A percentile compares a stretch with the other conserved stretches of the same genome.
Evolutionary conservation across 306 rosid genomes (phyloP).

Genomic region (Dalbergia oliveri): DNA sequence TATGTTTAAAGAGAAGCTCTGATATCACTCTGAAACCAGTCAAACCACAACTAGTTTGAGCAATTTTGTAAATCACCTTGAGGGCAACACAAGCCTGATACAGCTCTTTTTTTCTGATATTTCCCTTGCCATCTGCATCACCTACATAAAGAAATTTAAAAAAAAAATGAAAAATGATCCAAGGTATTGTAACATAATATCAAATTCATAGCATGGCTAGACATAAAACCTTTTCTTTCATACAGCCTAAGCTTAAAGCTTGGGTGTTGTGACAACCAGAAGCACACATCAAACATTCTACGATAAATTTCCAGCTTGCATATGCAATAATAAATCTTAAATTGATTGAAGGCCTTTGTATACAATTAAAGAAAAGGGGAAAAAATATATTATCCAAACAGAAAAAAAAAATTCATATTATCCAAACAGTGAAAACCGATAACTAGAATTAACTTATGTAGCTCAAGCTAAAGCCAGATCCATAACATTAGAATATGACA

Average conservation of each 20-base stretch:
- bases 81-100: slow-evolving; percentile 81
- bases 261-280: slow-evolving; percentile 22
- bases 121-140: slow-evolving; percentile 82
- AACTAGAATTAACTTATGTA: slow-evolving; percentile 21
- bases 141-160: slow-evolving; percentile 58
- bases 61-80: slow-evolving; percentile 66
- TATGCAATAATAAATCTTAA: slow-evolving; percentile 13
- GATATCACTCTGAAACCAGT: slow-evolving; percentile 25
- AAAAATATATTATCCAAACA: too few species aligned
- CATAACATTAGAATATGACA: slow-evolving; percentile 28
- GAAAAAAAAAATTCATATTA: too few species aligned
- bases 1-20: slow-evolving; percentile 30
- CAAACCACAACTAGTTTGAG: slow-evolving; percentile 26
- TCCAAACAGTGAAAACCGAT: slow-evolving; percentile 32
- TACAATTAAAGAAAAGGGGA: slow-evolving; percentile 23
- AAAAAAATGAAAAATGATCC: not conserved
- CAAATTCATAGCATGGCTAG: not conserved
- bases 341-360: slow-evolving; percentile 10
- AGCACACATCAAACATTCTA: slow-evolving; percentile 2
- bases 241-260: slow-evolving; percentile 32
- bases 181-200: slow-evolving; percentile 34
- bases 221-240: not conserved
- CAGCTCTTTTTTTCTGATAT: slow-evolving; percentile 76
- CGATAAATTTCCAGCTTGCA: slow-evolving; percentile 11
- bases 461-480: slow-evolving; percentile 23